Percentiles rank a stretch among this genome's conserved stretches.
Evolutionary conservation across 768 basidiomycete species (phyloP).

Genomic region (Hygrophorus russula): DNA sequence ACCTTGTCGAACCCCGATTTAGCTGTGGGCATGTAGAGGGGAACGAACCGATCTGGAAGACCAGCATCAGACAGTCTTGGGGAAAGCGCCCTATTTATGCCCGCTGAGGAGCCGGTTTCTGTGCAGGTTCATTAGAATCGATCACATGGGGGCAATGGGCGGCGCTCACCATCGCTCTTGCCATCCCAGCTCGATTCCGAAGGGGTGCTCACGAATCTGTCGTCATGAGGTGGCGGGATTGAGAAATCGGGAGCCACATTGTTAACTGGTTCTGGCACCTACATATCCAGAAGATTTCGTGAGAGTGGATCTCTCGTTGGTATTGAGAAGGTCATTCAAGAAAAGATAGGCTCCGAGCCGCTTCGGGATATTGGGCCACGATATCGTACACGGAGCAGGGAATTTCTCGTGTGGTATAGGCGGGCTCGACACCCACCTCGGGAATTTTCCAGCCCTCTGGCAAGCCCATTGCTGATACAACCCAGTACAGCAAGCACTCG

Average conservation of each 20-base stretch:
- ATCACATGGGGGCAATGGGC: neutral
- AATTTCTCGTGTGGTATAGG: slow-evolving; percentile 10
- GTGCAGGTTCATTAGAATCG: slow-evolving; percentile 1
- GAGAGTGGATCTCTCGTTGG: neutral
- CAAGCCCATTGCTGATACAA: slow-evolving; percentile 38
- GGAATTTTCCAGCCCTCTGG: slow-evolving; percentile 21
- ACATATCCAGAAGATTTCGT: slow-evolving; percentile 12
- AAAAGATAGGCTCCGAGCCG: slow-evolving; percentile 16
- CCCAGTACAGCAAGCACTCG: slow-evolving; percentile 44
- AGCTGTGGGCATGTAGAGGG: slow-evolving; percentile 6
- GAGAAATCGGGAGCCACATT: slow-evolving; percentile 16
- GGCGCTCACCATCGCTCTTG: slow-evolving; percentile 24
- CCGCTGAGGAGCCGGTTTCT: slow-evolving; percentile 28
- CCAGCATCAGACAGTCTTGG: slow-evolving; percentile 17
- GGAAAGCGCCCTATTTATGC: slow-evolving; percentile 16
- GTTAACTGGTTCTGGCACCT: slow-evolving; percentile 32
- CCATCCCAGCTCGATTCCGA: slow-evolving; percentile 36
- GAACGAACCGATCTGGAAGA: slow-evolving; percentile 8
- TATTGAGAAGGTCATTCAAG: slow-evolving; percentile 1
- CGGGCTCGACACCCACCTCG: slow-evolving; percentile 25
- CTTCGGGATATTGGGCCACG: slow-evolving; percentile 15
- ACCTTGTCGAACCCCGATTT: slow-evolving; percentile 1
- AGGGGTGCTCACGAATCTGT: slow-evolving; percentile 17
- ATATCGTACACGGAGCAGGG: slow-evolving; percentile 21
- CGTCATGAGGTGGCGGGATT: slow-evolving; percentile 15